Base-by-base conservation (phyloP, 345 rosid species). In the Eucalyptus shirleyi region DNA sequence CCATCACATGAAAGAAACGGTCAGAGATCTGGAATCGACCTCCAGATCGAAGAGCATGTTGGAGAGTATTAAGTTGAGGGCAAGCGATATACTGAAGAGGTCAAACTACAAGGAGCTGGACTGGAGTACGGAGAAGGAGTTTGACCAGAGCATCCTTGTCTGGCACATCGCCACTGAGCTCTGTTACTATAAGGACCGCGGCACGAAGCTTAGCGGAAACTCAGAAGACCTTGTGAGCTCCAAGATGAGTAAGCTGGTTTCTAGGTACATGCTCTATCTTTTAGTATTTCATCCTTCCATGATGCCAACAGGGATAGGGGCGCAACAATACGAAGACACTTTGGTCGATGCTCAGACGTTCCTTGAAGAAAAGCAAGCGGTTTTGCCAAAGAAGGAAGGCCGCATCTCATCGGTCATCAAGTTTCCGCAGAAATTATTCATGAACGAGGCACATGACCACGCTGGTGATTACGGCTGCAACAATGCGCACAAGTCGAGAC, bases 71-170 rank as follows among this genome's bases (percentile, higher is more conserved):
- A n/a, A 69, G 23, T 3, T 1, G 42, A 6, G 6, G 42, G 12
- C 4, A 10, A 0, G 12, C 4, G 7, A 8, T 1, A 3, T 3
- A 17, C 13, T 34, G 81, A 18, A 1, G 13, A 5, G 1, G 13
- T 32, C 2, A 34, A 5, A 18, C 7, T 34, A 0, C 11, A 2
- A 7, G 0, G 40, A 16, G 0, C 81, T 69, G 21, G 0, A 1
- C 2, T 69, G 80, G 42, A 69, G 42, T 18, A 1, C 0, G 42
- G 42, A 32, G 0, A 0, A 0, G 24, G 80, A 69, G 23, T 17
- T 69, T 18, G 80, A 69, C 42, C 23, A 32, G 1, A 32, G 80
- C 80, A 69, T 32, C 42, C 80, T 67, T 7, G 16, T 67, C 24
- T 32, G 80, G 42, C 80, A 67, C 80, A 32, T 67, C 6, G 80